phyloP scores from a whole-genome alignment of 768 basidiomycete species.

The Amanita fuliginea region DNA sequence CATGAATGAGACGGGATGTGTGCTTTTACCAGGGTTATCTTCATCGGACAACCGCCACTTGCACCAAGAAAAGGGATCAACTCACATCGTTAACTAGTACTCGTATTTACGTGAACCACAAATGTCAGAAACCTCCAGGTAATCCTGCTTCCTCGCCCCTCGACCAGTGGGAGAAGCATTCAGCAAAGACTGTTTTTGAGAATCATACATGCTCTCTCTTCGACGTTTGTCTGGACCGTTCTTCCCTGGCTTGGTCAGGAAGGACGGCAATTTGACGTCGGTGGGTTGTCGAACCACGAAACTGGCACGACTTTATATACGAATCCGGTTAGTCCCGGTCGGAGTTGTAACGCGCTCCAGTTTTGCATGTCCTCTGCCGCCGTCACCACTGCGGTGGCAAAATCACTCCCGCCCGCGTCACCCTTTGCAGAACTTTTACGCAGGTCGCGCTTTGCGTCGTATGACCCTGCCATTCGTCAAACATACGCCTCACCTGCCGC shows the following conservation, averaged over 20 bases:
- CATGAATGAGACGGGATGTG: slow-evolving; percentile 41
- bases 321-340: slow-evolving; percentile 11
- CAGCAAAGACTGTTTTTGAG: slow-evolving; percentile 94
- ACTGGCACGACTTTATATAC: slow-evolving; percentile 19
- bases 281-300: slow-evolving; percentile 18
- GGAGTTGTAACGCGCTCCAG: slow-evolving; percentile 11
- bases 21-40: slow-evolving; percentile 86
- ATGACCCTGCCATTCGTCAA: slow-evolving; percentile 66
- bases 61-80: slow-evolving; percentile 9
- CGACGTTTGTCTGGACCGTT: slow-evolving; percentile 90
- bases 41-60: slow-evolving; percentile 39
- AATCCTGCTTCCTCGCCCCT: slow-evolving; percentile 87
- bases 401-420: slow-evolving; percentile 34
- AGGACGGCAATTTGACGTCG: slow-evolving; percentile 80
- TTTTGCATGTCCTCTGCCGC: slow-evolving; percentile 7
- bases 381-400: slow-evolving; percentile 10
- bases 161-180: slow-evolving; percentile 83
- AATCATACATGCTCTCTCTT: slow-evolving; percentile 40
- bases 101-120: background rate
- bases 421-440: slow-evolving; percentile 70
- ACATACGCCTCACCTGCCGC: slow-evolving; percentile 65
- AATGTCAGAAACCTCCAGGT: slow-evolving; percentile 51
- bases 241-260: slow-evolving; percentile 39
- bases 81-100: slow-evolving; percentile 16
- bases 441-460: slow-evolving; percentile 73